Base-by-base conservation (phyloP, 306 rosid genomes). In the Prunus mongolica region DNA sequence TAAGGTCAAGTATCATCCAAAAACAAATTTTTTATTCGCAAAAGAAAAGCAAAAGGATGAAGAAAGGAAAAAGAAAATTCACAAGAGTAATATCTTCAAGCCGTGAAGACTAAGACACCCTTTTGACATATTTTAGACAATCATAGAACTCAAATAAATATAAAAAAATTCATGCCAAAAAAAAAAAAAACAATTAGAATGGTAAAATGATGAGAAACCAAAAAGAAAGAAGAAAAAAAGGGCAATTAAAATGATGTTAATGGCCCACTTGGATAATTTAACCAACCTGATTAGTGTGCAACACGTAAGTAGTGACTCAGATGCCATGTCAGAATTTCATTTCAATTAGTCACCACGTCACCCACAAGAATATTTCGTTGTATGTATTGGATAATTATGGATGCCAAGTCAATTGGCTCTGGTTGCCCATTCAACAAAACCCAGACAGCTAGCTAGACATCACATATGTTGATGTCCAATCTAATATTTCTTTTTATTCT, bases 231-330 rank as follows among this genome's bases (percentile, higher is more conserved):
- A 16, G 30, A 6, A 24, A 5, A 22, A 65, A 19, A 64, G 9
- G 30, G 15, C 45, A 69, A 27, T 16, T 25, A 9, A 69, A 28
- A 50, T 30, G 20, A 71, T 30, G 10, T 19, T 57, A 16, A 68
- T 68, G 51, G 34, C 72, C 27, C 20, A 69, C 64, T 76, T 62
- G 81, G 56, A 69, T 70, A 81, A 82, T 61, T 61, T 20, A 38
- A 27, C 58, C 22, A 47, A 61, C 67, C 30, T 72, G 73, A 71
- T 68, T 71, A 79, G 61, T 75, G 80, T 69, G 60, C 73, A 65
- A 54, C 80, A 78, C 86, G 82, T 79, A 75, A 77, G 84, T 19
- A 64, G 25, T 78, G 75, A 90, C 75, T 61, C 74, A 69, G 55
- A 13, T 51, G 58, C 80, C 83, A 58, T 54, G 76, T 80, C 86